Evolutionary conservation across 305 asterid species (phyloP), one percentile per base, ranked within the genome.

Genomic region (Fraxinus sp.): DNA sequence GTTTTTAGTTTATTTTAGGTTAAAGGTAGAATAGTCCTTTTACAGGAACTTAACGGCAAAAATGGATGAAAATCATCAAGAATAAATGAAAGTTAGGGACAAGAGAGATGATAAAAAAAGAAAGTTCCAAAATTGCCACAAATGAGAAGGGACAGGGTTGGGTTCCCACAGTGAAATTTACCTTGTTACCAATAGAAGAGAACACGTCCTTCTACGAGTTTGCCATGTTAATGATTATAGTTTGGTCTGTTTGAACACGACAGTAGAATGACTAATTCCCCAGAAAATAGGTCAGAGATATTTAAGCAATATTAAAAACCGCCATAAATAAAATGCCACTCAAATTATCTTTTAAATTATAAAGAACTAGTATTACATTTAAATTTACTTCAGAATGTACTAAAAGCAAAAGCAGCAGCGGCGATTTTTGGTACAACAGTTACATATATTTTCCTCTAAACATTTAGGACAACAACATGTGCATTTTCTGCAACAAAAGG

Each of bases 371-470:
- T 36, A 76, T 39, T 16, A 32, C 68, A 76, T 44, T 37, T 13
- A 76, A 44, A 28, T 30, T 44, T 68, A 68, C 37, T 24, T 44
- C 24, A 77, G 13, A 26, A 26, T 73, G 59, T 83, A 55, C 81
- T 91, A 91, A 83, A 68, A 87, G 84, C 90, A 90, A 55, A 80
- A 88, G 88, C 92, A 88, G 84, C 74, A 83, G 80, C 91, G 86
- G 79, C 84, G 79, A 80, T 57, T 79, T 74, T 81, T 89, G 84
- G 85, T 78, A 88, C 89, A 90, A 84, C 89, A 91, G 28, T 87
- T 85, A 80, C 87, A 87, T 79, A 74, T 87, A 84, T 91, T 85
- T 81, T 87, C 49, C 85, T 84, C 83, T 22, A 80, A 88, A 80
- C 91, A 91, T 82, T 85, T 87, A 76, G 89, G 92, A 36, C 9